Base-by-base conservation (phyloP, 139 green algal species). In the Zygnema circumcarinatum region DNA sequence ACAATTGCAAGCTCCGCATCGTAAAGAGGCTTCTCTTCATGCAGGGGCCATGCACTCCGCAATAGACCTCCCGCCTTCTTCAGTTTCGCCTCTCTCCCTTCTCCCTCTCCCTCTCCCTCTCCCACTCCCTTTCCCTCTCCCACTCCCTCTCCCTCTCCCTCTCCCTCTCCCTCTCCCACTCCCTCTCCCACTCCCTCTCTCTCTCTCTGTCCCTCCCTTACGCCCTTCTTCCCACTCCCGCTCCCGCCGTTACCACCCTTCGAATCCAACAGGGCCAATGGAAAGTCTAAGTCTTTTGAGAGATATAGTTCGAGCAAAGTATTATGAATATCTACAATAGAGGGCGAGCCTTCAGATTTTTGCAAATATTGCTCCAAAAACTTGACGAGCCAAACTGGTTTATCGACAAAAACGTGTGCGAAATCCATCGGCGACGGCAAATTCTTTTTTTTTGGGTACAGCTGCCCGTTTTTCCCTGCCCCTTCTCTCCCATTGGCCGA, bases 1-100 rank as follows among this genome's bases (percentile, higher is more conserved):
- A 98, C 92, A 40, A 99, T 88, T n/a, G 95, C 95, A n/a, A 95
- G 92, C 56, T 98, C 94, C 0, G 93, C 84, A 74, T 98, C 94
- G 83, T 98, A 99, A 31, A 83, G 81, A 0, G 95, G 91, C 22
- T 92, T 86, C 0, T 83, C 80, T 0, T 33, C 83, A 0, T 94
- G 91, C 0, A 91, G 79, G 3, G 94, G 93, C 96, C 96, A 99
- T 2, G 94, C 96, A 7, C 91, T 72, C 69, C 94, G 90, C 38
- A 99, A 90, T 87, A 99, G 90, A 47, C 94, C 93, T 38, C 97
- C 74, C 0, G 96, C 96, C 69, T 96, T 95, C 33, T 94, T 86
- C 69, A 83, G 80, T 7, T 90, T 88, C 38, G 52, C 86, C 92
- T 94, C 74, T 79, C 84, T 38, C 39, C 22, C 40, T 11, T 41